Base-by-base conservation (phyloP, 805 yeast genomes). In the Saturnispora zaruensis region DNA sequence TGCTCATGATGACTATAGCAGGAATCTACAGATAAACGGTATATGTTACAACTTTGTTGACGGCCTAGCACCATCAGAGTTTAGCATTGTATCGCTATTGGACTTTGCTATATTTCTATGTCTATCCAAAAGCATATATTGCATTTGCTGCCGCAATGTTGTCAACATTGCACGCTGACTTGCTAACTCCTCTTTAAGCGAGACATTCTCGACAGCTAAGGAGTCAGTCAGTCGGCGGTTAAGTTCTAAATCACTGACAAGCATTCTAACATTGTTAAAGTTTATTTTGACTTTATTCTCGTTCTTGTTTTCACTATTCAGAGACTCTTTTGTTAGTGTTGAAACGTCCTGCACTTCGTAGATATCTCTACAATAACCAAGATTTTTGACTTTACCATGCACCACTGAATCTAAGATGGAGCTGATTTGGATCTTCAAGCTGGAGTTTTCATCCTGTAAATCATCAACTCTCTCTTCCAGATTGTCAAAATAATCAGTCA, bases 71-170 rank as follows among this genome's bases (percentile, higher is more conserved):
- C 41, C 41, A 9, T 32, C 50, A 13, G 40, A 36, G 4, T n/a
- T 24, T 5, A 34, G 23, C 20, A 23, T n/a, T n/a, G 16, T 11
- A 14, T 21, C 34, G 11, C 24, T 41, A 26, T 24, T 18, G n/a
- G 28, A 23, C 11, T 28, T 38, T 26, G 44, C 24, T 8, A 11
- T 20, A 38, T 54, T 53, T 33, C 73, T 57, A 41, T 74, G 66
- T 51, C 76, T 66, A 20, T 71, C 69, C 51, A 75, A 67, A 47
- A 75, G 51, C 53, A 76, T 62, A 53, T 72, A 76, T 53, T 76
- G 81, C 32, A 77, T 60, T 55, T 77, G 81, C 52, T 76, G 78
- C 33, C 80, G 58, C 18, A 77, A 54, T 46, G 76, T 72, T 53
- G 69, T 71, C 42, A 77, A 60, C 32, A 71, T 62, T 48, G 72